Percentiles rank a stretch among this genome's conserved stretches.
Evolutionary conservation across 179 eudicot species (phyloP).

Genomic region (Pouteria campechiana): DNA sequence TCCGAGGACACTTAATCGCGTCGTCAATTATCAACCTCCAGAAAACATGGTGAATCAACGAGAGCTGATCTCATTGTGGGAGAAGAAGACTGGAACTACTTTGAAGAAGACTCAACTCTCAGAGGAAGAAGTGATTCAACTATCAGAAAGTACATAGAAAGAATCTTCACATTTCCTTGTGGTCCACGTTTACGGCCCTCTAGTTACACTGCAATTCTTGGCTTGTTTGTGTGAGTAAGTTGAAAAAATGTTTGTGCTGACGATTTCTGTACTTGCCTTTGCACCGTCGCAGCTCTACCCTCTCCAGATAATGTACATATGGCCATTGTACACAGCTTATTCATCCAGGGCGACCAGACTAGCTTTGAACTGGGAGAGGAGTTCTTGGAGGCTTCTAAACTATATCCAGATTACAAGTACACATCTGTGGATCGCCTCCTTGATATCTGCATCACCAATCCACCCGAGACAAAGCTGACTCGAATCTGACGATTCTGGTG

Average conservation of each 20-base stretch:
- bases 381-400: background rate
- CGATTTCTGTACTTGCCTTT: no score
- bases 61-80: constrained; percentile 16
- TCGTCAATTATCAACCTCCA: constrained; percentile 5
- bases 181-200: no score
- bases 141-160: constrained; percentile 14
- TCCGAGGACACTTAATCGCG: constrained; percentile 9
- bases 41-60: constrained; percentile 6
- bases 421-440: background rate
- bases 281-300: constrained; percentile 16
- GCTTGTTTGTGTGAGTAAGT: no score
- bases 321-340: constrained; percentile 9
- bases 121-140: constrained; percentile 8
- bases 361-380: background rate
- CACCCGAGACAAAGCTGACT: background rate
- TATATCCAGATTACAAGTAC: background rate
- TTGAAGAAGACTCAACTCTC: constrained; percentile 6
- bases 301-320: constrained; percentile 6
- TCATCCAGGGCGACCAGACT: no score
- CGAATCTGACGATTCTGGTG: no score
- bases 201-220: no score
- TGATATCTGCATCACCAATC: background rate
- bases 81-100: constrained; percentile 13
- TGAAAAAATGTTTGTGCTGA: no score
- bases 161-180: no score